Evolutionary conservation across 345 rosid genomes (phyloP), one percentile per base, ranked within the genome.

Genomic region (Acer campestre): DNA sequence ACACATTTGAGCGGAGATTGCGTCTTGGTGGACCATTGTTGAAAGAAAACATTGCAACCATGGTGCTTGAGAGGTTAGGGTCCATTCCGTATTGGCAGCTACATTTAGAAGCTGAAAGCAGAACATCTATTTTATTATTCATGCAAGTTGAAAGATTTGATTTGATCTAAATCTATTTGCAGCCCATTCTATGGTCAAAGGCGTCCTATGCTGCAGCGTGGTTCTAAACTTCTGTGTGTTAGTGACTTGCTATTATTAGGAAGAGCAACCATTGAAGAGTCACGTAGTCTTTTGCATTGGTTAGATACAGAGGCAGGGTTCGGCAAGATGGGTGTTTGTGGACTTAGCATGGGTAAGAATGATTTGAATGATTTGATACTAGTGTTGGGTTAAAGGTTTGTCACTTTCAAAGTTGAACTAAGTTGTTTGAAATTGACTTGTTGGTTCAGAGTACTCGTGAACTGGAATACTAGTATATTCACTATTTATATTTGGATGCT

Each of bases 171-270:
- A 80, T 86, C 78, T 79, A 63, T 71, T 79, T 83, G 86, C 93
- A 96, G 99, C 86, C 99, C 99, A 70, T 96, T 94, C 63, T 96
- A 96, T 85, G 99, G 99, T 67, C 91, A 80, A 79, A 87, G 99
- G 73, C 97, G 99, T 67, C 98, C 99, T 13, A 42, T 92, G 83
- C 83, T 94, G 79, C 99, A 94, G 81, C 85, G 81, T 51, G 99
- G 97, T 51, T 90, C 98, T 23, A 96, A 92, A 75, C 93, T 96
- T 7, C 87, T 96, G 61, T 91, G 99, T 82, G 98, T 96, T 40
- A 96, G 99, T 78, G 99, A 96, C 90, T 86, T 96, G 82, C 97
- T 96, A 74, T 85, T 96, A 79, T 87, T 94, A 74, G 98, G 98
- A 70, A 91, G 95, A 85, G 95, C 92, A 74, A 96, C 98, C 40